A percentile compares a stretch with the other conserved stretches of the same genome.
Evolutionary conservation across 805 yeast species (phyloP).

Genomic region (Pichia cephalocereana): DNA sequence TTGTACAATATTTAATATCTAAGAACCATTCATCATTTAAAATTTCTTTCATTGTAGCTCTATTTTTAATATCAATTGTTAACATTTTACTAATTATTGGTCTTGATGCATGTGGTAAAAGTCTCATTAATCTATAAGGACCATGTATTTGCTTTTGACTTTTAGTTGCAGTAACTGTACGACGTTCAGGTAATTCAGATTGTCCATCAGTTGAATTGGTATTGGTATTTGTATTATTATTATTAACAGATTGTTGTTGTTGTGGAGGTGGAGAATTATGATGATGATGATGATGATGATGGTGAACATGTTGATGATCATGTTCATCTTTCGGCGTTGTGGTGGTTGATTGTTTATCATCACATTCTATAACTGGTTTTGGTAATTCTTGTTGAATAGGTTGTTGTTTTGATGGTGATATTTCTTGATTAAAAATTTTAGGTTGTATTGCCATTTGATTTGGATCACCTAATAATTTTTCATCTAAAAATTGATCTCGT

Average conservation of each 20-base stretch:
- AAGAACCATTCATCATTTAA: conserved; percentile 63
- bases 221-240: neutral
- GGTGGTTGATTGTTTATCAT: neutral
- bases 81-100: conserved; percentile 64
- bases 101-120: conserved; percentile 76
- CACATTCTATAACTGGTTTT: no score
- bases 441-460: conserved; percentile 13
- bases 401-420: no score
- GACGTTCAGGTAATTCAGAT: conserved; percentile 26
- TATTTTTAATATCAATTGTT: conserved; percentile 45
- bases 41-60: conserved; percentile 63
- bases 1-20: conserved; percentile 54
- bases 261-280: conserved; percentile 1
- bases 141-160: conserved; percentile 60
- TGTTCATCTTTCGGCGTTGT: neutral
- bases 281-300: conserved; percentile 24
- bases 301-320: conserved; percentile 13
- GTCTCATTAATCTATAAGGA: conserved; percentile 71
- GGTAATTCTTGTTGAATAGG: no score
- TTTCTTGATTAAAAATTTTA: neutral
- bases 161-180: conserved; percentile 26
- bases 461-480: conserved; percentile 21
- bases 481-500: conserved; percentile 1
- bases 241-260: neutral
- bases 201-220: neutral